Evolutionary conservation across 345 rosid genomes (phyloP), one percentile per base, ranked within the genome.

Genomic region (Leavenworthia alabamica): DNA sequence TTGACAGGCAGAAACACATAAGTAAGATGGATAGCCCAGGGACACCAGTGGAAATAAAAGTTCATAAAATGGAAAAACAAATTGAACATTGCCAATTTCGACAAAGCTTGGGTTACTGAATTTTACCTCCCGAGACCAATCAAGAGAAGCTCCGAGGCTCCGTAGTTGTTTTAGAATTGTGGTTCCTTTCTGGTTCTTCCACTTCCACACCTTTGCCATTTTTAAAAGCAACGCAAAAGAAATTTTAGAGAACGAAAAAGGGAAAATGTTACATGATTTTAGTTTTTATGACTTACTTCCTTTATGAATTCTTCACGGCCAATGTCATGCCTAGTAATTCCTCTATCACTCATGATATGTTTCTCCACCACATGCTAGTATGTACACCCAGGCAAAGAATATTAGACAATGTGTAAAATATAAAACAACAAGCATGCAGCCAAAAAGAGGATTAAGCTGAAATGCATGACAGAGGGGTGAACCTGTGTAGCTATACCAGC

Each of bases 401-500:
- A 42, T 31, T 12, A 49, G 12, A 42, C 37, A 71, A 9, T 56
- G n/a, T 22, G 65, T 44, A n/a, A 33, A 8, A 49, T 16, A 39
- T 4, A 17, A 44, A 62, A 14, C 43, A 32, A 55, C 44, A 47
- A 31, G 19, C 54, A 56, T 48, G 47, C 14, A 51, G 50, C 17
- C 42, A 49, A 48, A 41, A 23, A 8, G 39, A 16, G 39, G 45
- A 36, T 8, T 46, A 32, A 47, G n/a, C 58, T 20, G 13, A 40
- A 63, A n/a, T 4, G 52, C 56, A 36, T 23, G 20, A 24, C 48
- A 57, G 9, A 27, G 42, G 54, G 15, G 24, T 52, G 3, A 60
- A 93, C 99, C 96, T 93, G 97, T 43, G 99, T 93, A 59, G 99
- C 96, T 73, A 93, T 93, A 72, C 97, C 97, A 64, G 97, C 99